These are phyloP conservation scores for Russula sp. DNA, from an alignment of 768 basidiomycete genomes.

Conservation along the genomic window DNA sequence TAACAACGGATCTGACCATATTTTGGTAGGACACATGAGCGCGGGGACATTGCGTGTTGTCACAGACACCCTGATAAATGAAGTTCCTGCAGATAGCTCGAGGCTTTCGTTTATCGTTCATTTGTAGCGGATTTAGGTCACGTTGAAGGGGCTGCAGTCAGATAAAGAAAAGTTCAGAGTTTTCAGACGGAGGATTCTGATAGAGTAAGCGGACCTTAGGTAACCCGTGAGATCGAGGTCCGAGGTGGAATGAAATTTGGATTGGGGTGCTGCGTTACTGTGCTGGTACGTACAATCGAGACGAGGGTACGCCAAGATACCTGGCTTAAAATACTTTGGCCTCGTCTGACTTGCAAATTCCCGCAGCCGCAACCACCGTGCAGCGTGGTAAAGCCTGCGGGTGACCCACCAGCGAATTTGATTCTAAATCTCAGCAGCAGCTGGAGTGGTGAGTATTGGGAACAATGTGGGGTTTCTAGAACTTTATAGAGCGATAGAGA, in stretches of 20 bases:
- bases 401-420: too few species aligned
- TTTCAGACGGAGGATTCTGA: neutral
- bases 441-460: too few species aligned
- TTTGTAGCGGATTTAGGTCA: too few species aligned
- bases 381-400: too few species aligned
- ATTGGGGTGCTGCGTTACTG: neutral
- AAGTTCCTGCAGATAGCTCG: conserved; percentile 12
- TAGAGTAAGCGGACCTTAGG: neutral
- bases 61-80: conserved; percentile 9
- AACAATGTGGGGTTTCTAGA: too few species aligned
- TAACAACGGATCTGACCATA: conserved; percentile 7
- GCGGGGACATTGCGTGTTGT: neutral
- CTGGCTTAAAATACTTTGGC: too few species aligned
- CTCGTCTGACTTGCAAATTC: too few species aligned
- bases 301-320: too few species aligned
- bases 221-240: neutral
- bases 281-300: too few species aligned
- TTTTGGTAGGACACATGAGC: neutral
- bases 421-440: too few species aligned
- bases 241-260: neutral
- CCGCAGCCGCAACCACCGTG: too few species aligned
- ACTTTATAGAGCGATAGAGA: too few species aligned
- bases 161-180: neutral
- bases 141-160: neutral
- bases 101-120: neutral